Base-by-base conservation (phyloP, 768 basidiomycete genomes). In the Boletus vinaceobasis region DNA sequence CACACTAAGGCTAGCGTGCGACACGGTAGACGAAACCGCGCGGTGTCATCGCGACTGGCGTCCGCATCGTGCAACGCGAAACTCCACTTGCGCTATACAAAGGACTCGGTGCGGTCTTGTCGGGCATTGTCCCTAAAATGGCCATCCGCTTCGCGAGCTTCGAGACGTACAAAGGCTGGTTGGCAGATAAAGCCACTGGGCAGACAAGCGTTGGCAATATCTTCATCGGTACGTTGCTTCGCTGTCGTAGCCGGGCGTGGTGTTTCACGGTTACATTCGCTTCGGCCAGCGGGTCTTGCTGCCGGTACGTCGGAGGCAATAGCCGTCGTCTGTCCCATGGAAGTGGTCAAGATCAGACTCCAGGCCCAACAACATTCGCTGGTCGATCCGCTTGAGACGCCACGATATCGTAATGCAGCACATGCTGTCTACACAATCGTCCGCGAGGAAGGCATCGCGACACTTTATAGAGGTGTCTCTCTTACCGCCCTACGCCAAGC, bases 101-200 rank as follows among this genome's bases (percentile, higher is more conserved):
- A 70, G 97, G 95, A 58, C 83, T 99, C 36, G 97, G 97, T 21
- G 97, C 97, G 9, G 97, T 99, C 40, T 77, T 96, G 43, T 87
- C 91, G 11, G 97, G 97, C 11, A 99, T 99, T 70, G 93, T 98
- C 8, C 97, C 97, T 1, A 99, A 99, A 77, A 99, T 99, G 97
- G 93, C 93, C 45, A 98, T 94, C 67, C 89, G 97, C 35, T 99
- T 98, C 70, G 95, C 96, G 10, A 93, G 91, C 71, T 99, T 99
- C 69, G 97, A 99, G 75, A 79, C 85, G 43, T 99, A 99, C 80
- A 94, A 96, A 71, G 81, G 77, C 0, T 85, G 81, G 80, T 73
- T 98, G 40, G 84, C 88, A 3, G 84, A 92, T 63, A 78, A 80
- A 56, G 70, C 77, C 37, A 92, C 90, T 0, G 95, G 95, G 26